A percentile compares a stretch with the other conserved stretches of the same genome.
Conservation (phyloP, 805 yeast species). For the Tetrapisispora taiwanensis region DNA sequence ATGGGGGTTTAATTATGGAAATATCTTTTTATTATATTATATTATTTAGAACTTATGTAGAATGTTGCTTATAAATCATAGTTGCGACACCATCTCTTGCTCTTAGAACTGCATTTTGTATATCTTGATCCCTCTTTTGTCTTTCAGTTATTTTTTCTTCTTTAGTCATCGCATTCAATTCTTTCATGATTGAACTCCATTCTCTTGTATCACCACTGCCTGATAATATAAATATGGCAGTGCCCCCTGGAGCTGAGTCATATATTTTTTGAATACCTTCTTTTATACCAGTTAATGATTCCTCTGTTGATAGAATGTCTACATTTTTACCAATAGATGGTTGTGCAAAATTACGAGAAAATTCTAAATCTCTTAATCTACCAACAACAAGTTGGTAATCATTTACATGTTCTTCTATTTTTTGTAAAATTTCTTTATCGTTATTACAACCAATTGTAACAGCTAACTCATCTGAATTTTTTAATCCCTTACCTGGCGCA, state of each 20-base stretch:
- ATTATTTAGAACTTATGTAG: constrained; percentile 1
- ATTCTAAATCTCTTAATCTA: constrained; percentile 51
- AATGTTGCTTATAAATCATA: constrained; percentile 34
- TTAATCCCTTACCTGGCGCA: constrained; percentile 15
- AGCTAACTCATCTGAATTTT: constrained; percentile 6
- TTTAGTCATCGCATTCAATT: constrained; percentile 36
- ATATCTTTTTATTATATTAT: not conserved
- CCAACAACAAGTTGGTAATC: constrained; percentile 42
- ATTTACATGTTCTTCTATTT: constrained; percentile 30
- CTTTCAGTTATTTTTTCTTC: constrained; percentile 33
- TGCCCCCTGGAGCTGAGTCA: constrained; percentile 42
- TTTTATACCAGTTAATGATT: constrained; percentile 30
- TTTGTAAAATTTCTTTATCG: constrained; percentile 51
- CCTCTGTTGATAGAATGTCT: constrained; percentile 5
- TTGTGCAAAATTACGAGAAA: constrained; percentile 29
- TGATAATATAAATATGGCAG: constrained; percentile 51
- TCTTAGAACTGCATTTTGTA: constrained; percentile 36
- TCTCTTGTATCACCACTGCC: constrained; percentile 53
- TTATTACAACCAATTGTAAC: constrained; percentile 35
- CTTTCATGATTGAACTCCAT: constrained; percentile 30
- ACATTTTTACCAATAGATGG: constrained; percentile 7
- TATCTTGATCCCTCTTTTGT: constrained; percentile 34
- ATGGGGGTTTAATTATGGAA: too few species aligned
- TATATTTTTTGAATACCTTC: constrained; percentile 40
- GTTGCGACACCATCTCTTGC: constrained; percentile 59